Evolutionary conservation across 495 filamentous ascomycete species (phyloP).

Genomic region (Aspergillus conjunctus): DNA sequence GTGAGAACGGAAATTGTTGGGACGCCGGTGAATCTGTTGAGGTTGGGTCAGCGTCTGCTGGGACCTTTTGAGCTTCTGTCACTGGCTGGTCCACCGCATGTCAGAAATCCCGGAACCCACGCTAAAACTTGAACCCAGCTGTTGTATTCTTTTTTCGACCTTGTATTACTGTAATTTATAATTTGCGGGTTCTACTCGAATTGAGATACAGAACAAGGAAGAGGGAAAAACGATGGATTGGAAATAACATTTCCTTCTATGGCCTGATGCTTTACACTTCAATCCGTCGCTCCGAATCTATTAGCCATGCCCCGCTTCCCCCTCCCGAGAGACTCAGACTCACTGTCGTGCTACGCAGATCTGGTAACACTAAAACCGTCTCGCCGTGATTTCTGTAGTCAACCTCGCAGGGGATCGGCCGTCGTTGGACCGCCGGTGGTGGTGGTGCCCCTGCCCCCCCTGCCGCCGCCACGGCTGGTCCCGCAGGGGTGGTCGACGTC

Average conservation of each 20-base stretch:
- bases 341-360: slow-evolving; percentile 75
- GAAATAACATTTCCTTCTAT: not conserved
- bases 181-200: too few species aligned
- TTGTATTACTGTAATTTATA: too few species aligned
- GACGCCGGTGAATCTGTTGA: too few species aligned
- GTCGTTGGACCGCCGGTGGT: slow-evolving; percentile 26
- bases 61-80: too few species aligned
- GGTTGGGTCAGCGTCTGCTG: too few species aligned
- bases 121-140: too few species aligned
- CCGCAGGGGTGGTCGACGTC: slow-evolving; percentile 17
- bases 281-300: slow-evolving; percentile 54
- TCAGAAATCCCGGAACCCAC: too few species aligned
- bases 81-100: too few species aligned
- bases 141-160: too few species aligned
- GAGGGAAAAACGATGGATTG: not conserved
- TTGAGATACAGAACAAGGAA: not conserved
- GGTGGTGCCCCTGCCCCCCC: slow-evolving; percentile 19
- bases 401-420: slow-evolving; percentile 66
- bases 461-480: slow-evolving; percentile 12
- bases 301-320: slow-evolving; percentile 63
- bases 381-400: slow-evolving; percentile 78
- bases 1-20: too few species aligned
- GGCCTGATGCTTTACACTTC: slow-evolving; percentile 1
- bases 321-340: slow-evolving; percentile 63
- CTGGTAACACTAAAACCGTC: slow-evolving; percentile 73